phyloP scores from a whole-genome alignment of 805 yeast genomes.

The Sungouiella thailandica region DNA sequence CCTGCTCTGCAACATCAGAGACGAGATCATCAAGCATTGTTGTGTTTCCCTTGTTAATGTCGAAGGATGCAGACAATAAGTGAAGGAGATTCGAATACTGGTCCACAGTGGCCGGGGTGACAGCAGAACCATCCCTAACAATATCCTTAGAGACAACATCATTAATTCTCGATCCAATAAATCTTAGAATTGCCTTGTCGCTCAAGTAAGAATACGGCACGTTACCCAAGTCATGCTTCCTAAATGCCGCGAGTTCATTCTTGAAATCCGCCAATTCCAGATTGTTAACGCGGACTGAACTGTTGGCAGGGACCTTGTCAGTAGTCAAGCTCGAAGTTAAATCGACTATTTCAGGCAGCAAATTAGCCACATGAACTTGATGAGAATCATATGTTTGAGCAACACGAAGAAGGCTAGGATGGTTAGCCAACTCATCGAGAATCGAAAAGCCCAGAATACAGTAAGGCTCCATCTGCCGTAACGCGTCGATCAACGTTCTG shows the following conservation, averaged over 20 bases:
- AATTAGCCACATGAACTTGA: not conserved
- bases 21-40: not conserved
- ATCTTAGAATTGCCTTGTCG: not conserved
- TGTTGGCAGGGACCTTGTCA: not conserved
- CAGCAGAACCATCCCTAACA: not conserved
- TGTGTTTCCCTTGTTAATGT: not conserved
- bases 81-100: slow-evolving; percentile 1
- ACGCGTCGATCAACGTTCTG: not conserved
- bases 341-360: slow-evolving; percentile 1
- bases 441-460: slow-evolving; percentile 1
- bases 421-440: not conserved
- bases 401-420: not conserved
- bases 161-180: not conserved
- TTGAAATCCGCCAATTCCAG: slow-evolving; percentile 1
- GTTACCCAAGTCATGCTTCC: not conserved
- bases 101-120: not conserved
- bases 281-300: not conserved
- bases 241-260: not conserved
- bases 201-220: not conserved
- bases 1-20: not conserved
- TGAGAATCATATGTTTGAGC: not conserved
- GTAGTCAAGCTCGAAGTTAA: not conserved
- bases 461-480: slow-evolving; percentile 1
- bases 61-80: slow-evolving; percentile 1
- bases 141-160: not conserved